These are phyloP conservation scores for Chondrostereum purpureum DNA, from an alignment of 1,284 basidiomycete species.

Conservation along the genomic window DNA sequence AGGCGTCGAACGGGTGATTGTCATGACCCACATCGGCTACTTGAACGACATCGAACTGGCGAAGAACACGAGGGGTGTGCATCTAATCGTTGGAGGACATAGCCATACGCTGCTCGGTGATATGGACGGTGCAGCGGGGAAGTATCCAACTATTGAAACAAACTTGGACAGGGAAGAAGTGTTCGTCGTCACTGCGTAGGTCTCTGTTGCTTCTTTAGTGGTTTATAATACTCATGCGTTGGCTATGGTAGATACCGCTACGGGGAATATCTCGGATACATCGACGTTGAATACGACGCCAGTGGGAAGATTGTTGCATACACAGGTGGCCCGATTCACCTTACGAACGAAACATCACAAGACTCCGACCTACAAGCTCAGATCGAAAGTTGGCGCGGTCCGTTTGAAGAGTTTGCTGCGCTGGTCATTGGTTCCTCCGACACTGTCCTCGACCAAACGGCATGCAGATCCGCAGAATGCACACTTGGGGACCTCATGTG, in stretches of 20 bases:
- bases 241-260: constrained; percentile 22
- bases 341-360: constrained; percentile 28
- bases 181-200: constrained; percentile 31
- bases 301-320: constrained; percentile 29
- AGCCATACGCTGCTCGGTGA: constrained; percentile 37
- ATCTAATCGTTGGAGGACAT: constrained; percentile 36
- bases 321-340: constrained; percentile 32
- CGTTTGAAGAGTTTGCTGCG: constrained; percentile 25
- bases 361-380: constrained; percentile 27
- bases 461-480: constrained; percentile 32
- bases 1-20: constrained; percentile 29
- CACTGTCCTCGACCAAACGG: constrained; percentile 26
- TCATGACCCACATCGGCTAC: constrained; percentile 38
- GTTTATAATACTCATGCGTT: not conserved
- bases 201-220: too few species aligned
- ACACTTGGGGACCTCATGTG: constrained; percentile 32
- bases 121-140: constrained; percentile 27
- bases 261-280: constrained; percentile 36
- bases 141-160: constrained; percentile 33
- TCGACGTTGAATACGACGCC: constrained; percentile 32
- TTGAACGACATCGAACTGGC: constrained; percentile 34
- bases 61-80: constrained; percentile 27
- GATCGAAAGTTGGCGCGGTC: constrained; percentile 29
- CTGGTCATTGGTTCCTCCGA: constrained; percentile 29
- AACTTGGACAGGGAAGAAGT: constrained; percentile 37